Evolutionary conservation across 495 filamentous ascomycete species (phyloP).

Genomic region (Tuber umbilicatum): DNA sequence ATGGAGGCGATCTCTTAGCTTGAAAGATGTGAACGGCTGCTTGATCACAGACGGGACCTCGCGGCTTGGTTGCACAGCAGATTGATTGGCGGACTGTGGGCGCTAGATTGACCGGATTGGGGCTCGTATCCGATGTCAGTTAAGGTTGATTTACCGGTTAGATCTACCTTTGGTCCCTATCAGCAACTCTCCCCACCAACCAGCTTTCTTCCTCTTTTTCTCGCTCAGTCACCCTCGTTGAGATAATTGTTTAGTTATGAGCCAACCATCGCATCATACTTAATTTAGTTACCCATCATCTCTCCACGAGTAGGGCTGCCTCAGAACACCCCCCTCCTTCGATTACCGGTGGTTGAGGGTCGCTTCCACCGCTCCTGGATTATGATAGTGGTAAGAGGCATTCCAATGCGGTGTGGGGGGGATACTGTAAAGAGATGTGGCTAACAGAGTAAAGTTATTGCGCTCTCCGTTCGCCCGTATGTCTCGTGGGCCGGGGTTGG

Average conservation of each 20-base stretch:
- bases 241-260: not conserved
- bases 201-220: not conserved
- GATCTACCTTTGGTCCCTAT: not conserved
- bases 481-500: not conserved
- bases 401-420: not conserved
- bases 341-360: not conserved
- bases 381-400: not conserved
- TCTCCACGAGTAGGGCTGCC: not conserved
- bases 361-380: not conserved
- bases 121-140: not conserved
- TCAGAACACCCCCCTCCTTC: not conserved
- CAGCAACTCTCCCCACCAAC: not conserved
- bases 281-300: not conserved
- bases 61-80: not conserved
- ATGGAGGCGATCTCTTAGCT: not conserved
- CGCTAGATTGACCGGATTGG: not conserved
- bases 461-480: not conserved
- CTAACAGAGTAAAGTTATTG: not conserved
- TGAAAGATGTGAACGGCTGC: not conserved
- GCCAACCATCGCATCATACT: not conserved
- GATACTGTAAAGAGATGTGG: not conserved
- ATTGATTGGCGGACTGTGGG: not conserved
- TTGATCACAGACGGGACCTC: not conserved
- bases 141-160: constrained; percentile 3
- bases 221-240: not conserved